These are phyloP conservation scores for Phaseolus coccineus DNA, from an alignment of 331 rosid genomes.

Conservation along the genomic window DNA sequence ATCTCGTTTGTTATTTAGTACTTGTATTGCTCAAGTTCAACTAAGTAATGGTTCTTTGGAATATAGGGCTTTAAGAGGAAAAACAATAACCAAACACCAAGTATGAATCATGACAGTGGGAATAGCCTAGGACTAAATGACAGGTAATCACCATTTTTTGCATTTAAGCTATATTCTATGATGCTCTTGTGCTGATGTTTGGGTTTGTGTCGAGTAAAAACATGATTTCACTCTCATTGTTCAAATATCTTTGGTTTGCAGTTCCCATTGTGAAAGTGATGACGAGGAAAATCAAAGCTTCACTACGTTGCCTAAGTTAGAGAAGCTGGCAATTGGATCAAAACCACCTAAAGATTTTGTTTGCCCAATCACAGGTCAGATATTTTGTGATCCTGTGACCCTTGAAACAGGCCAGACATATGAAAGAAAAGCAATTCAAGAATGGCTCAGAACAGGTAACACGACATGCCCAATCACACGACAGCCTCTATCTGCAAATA, in stretches of 20 bases:
- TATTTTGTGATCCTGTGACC: conserved; percentile 88
- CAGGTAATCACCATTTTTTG: conserved; percentile 56
- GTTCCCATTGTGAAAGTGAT: conserved; percentile 64
- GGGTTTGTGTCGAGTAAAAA: conserved; percentile 20
- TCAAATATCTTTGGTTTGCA: conserved; percentile 52
- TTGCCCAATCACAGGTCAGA: conserved; percentile 89
- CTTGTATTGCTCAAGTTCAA: conserved; percentile 36
- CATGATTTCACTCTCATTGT: conserved; percentile 28
- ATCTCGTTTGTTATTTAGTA: conserved; percentile 15
- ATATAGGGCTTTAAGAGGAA: conserved; percentile 57
- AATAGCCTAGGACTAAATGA: conserved; percentile 53
- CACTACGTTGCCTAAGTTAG: conserved; percentile 57
- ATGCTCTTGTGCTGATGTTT: conserved; percentile 24
- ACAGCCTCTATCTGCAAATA: conserved; percentile 71
- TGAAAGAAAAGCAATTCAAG: conserved; percentile 93
- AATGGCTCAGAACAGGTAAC: conserved; percentile 94
- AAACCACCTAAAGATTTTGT: conserved; percentile 93
- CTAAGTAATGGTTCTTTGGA: conserved; percentile 41
- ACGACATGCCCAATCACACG: conserved; percentile 89
- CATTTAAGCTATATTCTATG: background rate
- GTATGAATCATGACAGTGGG: conserved; percentile 55
- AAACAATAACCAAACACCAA: conserved; percentile 41
- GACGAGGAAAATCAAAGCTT: conserved; percentile 70
- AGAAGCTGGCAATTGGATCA: conserved; percentile 51
- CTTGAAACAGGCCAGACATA: conserved; percentile 98